Conservation (phyloP, 2,329 filamentous ascomycete species). For the Celoporthe dispersa region DNA sequence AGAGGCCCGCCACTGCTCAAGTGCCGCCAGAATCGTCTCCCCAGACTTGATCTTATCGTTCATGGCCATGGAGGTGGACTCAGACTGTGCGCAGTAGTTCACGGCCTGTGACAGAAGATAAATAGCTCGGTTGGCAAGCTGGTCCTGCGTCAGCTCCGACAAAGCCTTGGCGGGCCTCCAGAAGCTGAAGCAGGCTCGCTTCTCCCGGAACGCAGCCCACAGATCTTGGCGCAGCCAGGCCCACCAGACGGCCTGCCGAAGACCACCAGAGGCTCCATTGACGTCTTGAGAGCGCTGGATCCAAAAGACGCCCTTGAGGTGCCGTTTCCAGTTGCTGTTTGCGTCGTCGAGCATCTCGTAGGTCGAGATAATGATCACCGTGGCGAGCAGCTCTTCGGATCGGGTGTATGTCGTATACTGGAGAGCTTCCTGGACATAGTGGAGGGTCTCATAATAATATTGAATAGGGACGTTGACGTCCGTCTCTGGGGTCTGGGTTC, state of each 20-base stretch:
- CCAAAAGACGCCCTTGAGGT: constrained; percentile 69
- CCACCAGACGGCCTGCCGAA: constrained; percentile 67
- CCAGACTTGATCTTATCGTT: constrained; percentile 24
- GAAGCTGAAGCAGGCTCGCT: constrained; percentile 59
- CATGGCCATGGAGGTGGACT: constrained; percentile 23
- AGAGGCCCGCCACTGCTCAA: constrained; percentile 38
- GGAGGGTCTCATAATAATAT: constrained; percentile 67
- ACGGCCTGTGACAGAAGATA: constrained; percentile 58
- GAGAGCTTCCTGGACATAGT: constrained; percentile 64
- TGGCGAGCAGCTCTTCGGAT: constrained; percentile 62
- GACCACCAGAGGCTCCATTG: constrained; percentile 60
- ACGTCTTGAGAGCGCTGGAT: constrained; percentile 66
- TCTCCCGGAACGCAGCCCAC: constrained; percentile 66
- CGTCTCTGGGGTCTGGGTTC: constrained; percentile 44
- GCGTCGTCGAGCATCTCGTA: constrained; percentile 70
- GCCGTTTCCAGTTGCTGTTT: constrained; percentile 60
- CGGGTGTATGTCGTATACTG: constrained; percentile 61
- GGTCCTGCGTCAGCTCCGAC: constrained; percentile 49
- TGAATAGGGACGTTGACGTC: constrained; percentile 45
- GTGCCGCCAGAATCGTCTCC: constrained; percentile 34
- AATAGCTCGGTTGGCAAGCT: constrained; percentile 53
- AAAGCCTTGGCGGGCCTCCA: constrained; percentile 55
- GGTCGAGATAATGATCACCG: constrained; percentile 62
- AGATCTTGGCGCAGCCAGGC: constrained; percentile 69
- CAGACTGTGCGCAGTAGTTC: constrained; percentile 44